Evolutionary conservation across 2,329 filamentous ascomycete genomes (phyloP).

Genomic region (Beauveria sp.): DNA sequence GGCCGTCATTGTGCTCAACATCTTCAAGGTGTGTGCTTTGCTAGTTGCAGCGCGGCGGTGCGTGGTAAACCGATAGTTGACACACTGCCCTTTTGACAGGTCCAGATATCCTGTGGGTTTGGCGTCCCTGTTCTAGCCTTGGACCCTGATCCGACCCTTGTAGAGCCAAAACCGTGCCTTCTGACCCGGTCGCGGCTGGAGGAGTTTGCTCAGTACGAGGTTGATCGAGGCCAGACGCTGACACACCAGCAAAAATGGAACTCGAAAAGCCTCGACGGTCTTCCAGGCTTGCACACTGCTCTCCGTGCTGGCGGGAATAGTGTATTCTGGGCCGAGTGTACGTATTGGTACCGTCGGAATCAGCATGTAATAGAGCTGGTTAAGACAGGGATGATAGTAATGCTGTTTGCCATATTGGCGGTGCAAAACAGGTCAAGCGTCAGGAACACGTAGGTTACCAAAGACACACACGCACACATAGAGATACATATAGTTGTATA

Average conservation of each 20-base stretch:
- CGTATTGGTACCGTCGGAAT: neutral
- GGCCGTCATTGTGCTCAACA: neutral
- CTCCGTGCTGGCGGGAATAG: neutral
- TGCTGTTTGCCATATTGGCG: neutral
- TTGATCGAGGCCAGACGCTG: neutral
- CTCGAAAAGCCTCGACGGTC: neutral
- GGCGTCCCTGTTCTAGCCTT: neutral
- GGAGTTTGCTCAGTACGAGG: neutral
- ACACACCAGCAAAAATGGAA: neutral
- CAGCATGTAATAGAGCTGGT: neutral
- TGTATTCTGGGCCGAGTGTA: neutral
- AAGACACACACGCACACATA: neutral
- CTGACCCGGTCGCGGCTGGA: neutral
- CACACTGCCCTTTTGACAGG: neutral
- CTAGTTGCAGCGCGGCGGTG: too few relatives aligned
- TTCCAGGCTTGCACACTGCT: neutral
- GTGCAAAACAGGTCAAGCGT: neutral
- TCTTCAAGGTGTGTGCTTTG: neutral
- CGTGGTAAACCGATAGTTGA: too few relatives aligned
- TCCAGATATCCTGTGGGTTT: neutral
- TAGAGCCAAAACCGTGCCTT: neutral
- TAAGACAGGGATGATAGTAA: neutral
- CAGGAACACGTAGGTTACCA: neutral
- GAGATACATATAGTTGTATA: neutral
- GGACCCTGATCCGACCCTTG: neutral